Percentiles rank a stretch among this genome's conserved stretches.
phyloP scores from a whole-genome alignment of 805 yeast genomes.

The Blastobotrys attinorum region DNA sequence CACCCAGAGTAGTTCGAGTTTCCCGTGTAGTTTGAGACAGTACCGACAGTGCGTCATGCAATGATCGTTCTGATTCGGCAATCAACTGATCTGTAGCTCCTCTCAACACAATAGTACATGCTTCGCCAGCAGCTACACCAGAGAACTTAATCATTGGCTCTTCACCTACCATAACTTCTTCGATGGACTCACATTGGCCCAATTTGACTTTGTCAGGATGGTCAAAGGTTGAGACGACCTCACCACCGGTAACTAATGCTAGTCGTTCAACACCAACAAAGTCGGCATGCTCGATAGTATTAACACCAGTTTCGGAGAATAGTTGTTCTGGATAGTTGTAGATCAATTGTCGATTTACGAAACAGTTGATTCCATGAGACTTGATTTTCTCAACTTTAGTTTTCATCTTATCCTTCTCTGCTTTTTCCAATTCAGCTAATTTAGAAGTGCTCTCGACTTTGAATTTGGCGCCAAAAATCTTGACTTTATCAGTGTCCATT shows the following conservation, averaged over 20 bases:
- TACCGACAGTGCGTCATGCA: conserved; percentile 95
- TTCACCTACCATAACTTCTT: conserved; percentile 90
- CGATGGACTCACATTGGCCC: conserved; percentile 84
- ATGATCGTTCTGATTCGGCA: conserved; percentile 94
- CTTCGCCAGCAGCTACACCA: conserved; percentile 94
- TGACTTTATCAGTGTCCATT: conserved; percentile 91
- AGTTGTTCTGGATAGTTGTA: conserved; percentile 98
- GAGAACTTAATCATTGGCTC: conserved; percentile 82
- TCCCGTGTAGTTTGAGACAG: conserved; percentile 90
- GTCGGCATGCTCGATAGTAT: conserved; percentile 96
- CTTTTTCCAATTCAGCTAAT: conserved; percentile 87
- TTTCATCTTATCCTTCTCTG: conserved; percentile 91
- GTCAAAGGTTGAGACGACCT: conserved; percentile 94
- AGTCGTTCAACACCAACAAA: conserved; percentile 96
- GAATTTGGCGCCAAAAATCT: conserved; percentile 95
- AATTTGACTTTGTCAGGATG: conserved; percentile 77
- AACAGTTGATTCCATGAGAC: conserved; percentile 78
- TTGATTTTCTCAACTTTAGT: conserved; percentile 81
- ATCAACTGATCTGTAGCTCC: conserved; percentile 97
- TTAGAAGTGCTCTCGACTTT: conserved; percentile 93
- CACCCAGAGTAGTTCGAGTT: conserved; percentile 87
- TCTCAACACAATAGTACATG: conserved; percentile 90
- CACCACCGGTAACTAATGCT: conserved; percentile 96
- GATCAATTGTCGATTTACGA: conserved; percentile 92
- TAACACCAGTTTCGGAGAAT: conserved; percentile 78